Percentiles rank a stretch among this genome's conserved stretches.
phyloP scores from a whole-genome alignment of 1,284 basidiomycete genomes.

The Rhodotorula sp. region DNA sequence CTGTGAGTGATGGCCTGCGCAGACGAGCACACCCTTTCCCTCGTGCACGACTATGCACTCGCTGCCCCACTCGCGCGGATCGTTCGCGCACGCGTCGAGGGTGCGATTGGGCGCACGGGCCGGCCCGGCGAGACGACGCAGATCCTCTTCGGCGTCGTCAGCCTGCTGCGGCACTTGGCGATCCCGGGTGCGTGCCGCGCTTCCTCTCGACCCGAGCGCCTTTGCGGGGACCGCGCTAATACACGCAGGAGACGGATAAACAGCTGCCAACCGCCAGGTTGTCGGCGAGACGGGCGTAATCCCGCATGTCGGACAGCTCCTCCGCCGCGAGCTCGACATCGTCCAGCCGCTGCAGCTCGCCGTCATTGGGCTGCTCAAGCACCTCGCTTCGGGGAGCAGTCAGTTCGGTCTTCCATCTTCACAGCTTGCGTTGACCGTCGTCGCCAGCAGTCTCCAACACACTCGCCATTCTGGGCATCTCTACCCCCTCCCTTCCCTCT shows the following conservation, averaged over 20 bases:
- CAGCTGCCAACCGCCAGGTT: slow-evolving; percentile 59
- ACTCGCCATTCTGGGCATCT: slow-evolving; percentile 52
- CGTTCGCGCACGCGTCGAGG: slow-evolving; percentile 7
- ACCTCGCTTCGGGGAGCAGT: slow-evolving; percentile 78
- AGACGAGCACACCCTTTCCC: slow-evolving; percentile 67
- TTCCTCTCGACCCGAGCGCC: not conserved
- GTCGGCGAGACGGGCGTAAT: slow-evolving; percentile 69
- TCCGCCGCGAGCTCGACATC: slow-evolving; percentile 68
- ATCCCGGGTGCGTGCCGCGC: slow-evolving; percentile 57
- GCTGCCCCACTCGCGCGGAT: slow-evolving; percentile 32
- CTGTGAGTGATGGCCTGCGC: slow-evolving; percentile 2
- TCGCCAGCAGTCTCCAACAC: slow-evolving; percentile 63
- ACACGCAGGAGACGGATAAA: no score
- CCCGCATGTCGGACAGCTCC: slow-evolving; percentile 63
- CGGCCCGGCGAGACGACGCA: slow-evolving; percentile 43
- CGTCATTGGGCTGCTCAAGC: slow-evolving; percentile 84
- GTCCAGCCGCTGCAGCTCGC: slow-evolving; percentile 82
- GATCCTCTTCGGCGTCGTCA: slow-evolving; percentile 56
- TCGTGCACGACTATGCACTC: slow-evolving; percentile 53
- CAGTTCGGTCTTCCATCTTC: slow-evolving; percentile 42
- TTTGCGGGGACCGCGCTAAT: no score
- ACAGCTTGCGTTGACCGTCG: not conserved
- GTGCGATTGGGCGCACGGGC: not conserved
- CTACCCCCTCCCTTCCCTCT: slow-evolving; percentile 44
- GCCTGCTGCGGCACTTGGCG: slow-evolving; percentile 78